Evolutionary conservation across 2,329 filamentous ascomycete genomes (phyloP).

Genomic region (Cercospora sp.): DNA sequence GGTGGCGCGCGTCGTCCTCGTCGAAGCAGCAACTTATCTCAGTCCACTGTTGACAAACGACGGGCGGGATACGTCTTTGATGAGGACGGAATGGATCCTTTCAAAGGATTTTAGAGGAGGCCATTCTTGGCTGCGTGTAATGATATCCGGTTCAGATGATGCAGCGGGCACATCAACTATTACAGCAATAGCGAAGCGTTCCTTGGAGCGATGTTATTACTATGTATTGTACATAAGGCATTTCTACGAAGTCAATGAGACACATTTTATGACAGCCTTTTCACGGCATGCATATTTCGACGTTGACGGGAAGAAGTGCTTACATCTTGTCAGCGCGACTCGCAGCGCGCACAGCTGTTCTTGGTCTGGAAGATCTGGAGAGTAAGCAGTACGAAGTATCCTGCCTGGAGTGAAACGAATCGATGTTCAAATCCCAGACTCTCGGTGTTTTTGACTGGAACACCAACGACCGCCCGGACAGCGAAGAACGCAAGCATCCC

Average conservation of each 20-base stretch:
- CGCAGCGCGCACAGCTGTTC: neutral
- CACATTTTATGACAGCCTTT: neutral
- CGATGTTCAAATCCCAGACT: neutral
- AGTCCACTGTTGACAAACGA: constrained; percentile 35
- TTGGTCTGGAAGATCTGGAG: neutral
- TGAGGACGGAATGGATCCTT: constrained; percentile 40
- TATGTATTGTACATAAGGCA: constrained; percentile 16
- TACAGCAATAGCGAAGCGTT: neutral
- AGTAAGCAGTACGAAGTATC: neutral
- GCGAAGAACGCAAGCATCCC: neutral
- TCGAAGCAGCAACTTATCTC: constrained; percentile 35
- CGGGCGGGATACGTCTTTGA: constrained; percentile 40
- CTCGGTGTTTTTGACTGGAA: neutral
- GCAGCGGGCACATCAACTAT: constrained; percentile 4
- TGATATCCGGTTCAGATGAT: constrained; percentile 7
- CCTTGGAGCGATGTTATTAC: neutral
- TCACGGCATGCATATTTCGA: neutral
- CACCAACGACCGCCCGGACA: neutral
- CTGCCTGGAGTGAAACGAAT: neutral
- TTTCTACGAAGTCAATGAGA: constrained; percentile 12
- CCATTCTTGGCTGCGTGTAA: neutral
- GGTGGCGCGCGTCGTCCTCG: constrained; percentile 27
- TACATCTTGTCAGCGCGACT: neutral
- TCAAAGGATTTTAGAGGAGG: constrained; percentile 38
- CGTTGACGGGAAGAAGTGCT: neutral